Evolutionary conservation across 345 rosid species (phyloP).

Genomic region (Hibiscus syriacus): DNA sequence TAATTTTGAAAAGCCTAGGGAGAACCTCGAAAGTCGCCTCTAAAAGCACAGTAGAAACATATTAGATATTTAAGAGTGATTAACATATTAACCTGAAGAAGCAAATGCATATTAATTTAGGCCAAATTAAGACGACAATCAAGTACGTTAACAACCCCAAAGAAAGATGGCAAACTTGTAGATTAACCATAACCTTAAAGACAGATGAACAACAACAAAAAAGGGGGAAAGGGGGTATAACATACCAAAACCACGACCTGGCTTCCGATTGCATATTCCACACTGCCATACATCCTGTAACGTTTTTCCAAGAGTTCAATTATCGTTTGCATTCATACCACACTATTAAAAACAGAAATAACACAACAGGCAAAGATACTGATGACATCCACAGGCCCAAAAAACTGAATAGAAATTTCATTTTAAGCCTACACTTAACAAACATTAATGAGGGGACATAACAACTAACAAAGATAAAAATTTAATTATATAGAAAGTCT

Average conservation of each 20-base stretch:
- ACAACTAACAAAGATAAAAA: no score
- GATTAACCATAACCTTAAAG: neutral
- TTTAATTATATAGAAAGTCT: no score
- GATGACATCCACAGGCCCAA: no score
- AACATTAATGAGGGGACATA: no score
- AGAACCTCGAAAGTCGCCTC: conserved; percentile 98
- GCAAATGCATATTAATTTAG: neutral
- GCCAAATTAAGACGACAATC: no score
- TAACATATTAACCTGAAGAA: neutral
- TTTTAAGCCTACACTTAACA: no score
- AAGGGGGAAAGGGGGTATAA: neutral
- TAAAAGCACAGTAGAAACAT: conserved; percentile 24
- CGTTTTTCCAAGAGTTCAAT: neutral
- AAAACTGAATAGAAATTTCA: no score
- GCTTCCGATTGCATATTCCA: conserved; percentile 93
- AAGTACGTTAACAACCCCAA: neutral
- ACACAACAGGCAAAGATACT: no score
- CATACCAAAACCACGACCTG: conserved; percentile 99
- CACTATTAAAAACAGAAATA: no score
- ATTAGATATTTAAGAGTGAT: conserved; percentile 4
- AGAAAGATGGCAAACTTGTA: neutral
- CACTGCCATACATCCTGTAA: conserved; percentile 99
- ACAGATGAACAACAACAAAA: neutral
- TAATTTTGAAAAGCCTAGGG: conserved; percentile 96
- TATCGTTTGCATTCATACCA: neutral